Evolutionary conservation across 345 rosid species (phyloP).

Genomic region (Viola odorata): DNA sequence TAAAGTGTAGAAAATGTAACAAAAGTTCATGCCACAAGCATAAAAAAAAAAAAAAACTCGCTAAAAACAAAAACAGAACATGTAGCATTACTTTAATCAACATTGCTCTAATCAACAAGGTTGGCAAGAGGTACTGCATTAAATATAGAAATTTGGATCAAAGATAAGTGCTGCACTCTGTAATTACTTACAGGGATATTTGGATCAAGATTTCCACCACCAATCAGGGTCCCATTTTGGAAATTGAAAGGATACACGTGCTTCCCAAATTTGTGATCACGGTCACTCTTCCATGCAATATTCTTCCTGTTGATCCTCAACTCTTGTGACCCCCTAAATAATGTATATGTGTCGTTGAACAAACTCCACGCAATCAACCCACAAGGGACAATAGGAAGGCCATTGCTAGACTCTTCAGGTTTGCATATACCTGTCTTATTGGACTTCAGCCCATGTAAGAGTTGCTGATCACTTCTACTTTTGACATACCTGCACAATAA

Average conservation of each 20-base stretch:
- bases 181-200: conserved; percentile 47
- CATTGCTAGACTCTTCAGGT: conserved; percentile 54
- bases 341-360: conserved; percentile 67
- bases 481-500: conserved; percentile 58
- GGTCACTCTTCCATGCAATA: conserved; percentile 79
- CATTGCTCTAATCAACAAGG: no score
- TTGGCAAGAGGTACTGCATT: no score
- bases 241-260: conserved; percentile 67
- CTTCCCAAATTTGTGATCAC: conserved; percentile 75
- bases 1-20: no score
- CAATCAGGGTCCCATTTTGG: conserved; percentile 69
- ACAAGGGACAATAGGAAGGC: conserved; percentile 65
- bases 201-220: conserved; percentile 68
- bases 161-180: not conserved
- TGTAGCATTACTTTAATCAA: no score
- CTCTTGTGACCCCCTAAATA: conserved; percentile 39
- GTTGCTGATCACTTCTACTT: conserved; percentile 76
- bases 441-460: conserved; percentile 46
- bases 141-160: no score
- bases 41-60: not conserved
- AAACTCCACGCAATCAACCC: conserved; percentile 87
- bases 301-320: conserved; percentile 50
- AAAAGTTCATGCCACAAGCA: not conserved
- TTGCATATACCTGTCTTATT: conserved; percentile 56
- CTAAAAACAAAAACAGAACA: not conserved